These are phyloP conservation scores for Ustilago nuda DNA, from an alignment of 1,284 basidiomycete species.

Conservation along the genomic window DNA sequence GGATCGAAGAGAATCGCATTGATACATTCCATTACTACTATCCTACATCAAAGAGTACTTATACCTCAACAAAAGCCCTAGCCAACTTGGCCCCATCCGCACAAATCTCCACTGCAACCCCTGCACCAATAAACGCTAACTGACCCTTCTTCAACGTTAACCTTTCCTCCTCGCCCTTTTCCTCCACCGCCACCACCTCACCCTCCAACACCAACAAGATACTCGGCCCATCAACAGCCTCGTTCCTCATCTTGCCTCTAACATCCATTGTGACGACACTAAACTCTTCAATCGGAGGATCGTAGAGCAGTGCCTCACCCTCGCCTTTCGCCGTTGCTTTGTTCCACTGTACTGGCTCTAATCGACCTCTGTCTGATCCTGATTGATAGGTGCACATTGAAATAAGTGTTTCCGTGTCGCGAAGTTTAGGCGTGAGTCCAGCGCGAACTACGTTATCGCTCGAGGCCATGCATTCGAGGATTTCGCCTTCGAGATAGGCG, in stretches of 20 bases:
- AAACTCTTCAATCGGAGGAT: slow-evolving; percentile 96
- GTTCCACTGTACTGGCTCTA: slow-evolving; percentile 51
- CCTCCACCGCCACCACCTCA: slow-evolving; percentile 71
- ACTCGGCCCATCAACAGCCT: slow-evolving; percentile 82
- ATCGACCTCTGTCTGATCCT: slow-evolving; percentile 72
- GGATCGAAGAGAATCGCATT: no score
- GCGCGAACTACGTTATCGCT: slow-evolving; percentile 96
- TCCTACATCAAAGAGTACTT: slow-evolving; percentile 7
- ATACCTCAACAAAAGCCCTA: slow-evolving; percentile 47
- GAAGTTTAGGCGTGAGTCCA: slow-evolving; percentile 93
- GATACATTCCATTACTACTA: background rate
- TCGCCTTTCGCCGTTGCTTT: background rate
- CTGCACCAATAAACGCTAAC: slow-evolving; percentile 87
- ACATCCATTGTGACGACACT: slow-evolving; percentile 80
- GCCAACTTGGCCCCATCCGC: slow-evolving; percentile 14
- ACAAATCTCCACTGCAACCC: slow-evolving; percentile 71
- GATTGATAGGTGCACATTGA: slow-evolving; percentile 87
- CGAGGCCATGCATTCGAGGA: slow-evolving; percentile 68
- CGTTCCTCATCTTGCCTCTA: slow-evolving; percentile 69
- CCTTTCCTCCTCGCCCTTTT: background rate
- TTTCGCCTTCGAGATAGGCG: slow-evolving; percentile 81
- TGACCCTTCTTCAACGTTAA: slow-evolving; percentile 74
- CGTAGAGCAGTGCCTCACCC: slow-evolving; percentile 75
- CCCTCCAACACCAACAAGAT: slow-evolving; percentile 83
- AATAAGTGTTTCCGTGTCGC: slow-evolving; percentile 91